Evolutionary conservation across 345 rosid genomes (phyloP).

Genomic region (Boechera divaricarpa): DNA sequence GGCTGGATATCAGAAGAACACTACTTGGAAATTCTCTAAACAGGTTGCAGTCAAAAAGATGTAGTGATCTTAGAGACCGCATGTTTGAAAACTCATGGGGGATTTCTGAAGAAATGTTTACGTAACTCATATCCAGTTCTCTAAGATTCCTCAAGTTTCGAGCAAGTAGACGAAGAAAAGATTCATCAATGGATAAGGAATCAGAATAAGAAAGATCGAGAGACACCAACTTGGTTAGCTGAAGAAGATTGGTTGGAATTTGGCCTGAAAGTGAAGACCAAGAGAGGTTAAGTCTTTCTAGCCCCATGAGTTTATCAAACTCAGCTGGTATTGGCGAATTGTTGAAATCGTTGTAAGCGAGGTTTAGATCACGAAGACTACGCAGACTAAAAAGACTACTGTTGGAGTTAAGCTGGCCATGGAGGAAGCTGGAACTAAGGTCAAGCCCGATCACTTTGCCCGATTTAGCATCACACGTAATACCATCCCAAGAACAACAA

Average conservation of each 20-base stretch:
- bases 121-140: not conserved
- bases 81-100: not conserved
- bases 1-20: not conserved
- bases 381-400: constrained; percentile 12
- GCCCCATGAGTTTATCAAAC: not conserved
- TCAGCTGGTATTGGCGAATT: not conserved
- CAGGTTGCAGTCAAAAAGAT: too few relatives aligned
- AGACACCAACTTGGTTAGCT: not conserved
- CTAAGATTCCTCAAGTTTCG: constrained; percentile 4
- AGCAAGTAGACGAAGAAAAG: not conserved
- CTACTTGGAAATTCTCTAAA: not conserved
- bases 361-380: constrained; percentile 35
- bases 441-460: constrained; percentile 14
- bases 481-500: constrained; percentile 32
- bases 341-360: constrained; percentile 39
- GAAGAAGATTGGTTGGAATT: not conserved
- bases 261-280: not conserved
- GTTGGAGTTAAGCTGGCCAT: not conserved
- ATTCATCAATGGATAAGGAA: not conserved
- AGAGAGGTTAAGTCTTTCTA: constrained; percentile 19
- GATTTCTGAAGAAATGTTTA: not conserved
- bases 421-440: not conserved
- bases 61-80: not conserved
- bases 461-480: not conserved
- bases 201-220: constrained; percentile 15